Evolutionary conservation across 495 filamentous ascomycete species (phyloP).

Genomic region (Podospora fimiseda): DNA sequence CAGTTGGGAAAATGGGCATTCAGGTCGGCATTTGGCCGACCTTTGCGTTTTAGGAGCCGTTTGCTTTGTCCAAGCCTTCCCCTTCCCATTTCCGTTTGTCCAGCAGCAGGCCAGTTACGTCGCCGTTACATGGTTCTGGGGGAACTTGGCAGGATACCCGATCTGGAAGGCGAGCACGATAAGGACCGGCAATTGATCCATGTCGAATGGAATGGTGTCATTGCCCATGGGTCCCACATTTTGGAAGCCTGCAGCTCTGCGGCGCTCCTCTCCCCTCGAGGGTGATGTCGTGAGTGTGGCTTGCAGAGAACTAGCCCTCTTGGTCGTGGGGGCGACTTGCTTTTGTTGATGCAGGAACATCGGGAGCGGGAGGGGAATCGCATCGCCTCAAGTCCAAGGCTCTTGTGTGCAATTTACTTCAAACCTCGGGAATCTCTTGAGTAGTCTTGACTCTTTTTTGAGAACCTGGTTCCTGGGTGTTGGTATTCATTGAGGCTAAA

Average conservation of each 20-base stretch:
- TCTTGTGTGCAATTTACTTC: not conserved
- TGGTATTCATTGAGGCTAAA: not conserved
- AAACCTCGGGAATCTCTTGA: not conserved
- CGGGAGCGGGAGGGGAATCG: not conserved
- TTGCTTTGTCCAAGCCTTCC: not conserved
- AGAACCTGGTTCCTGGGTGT: conserved; percentile 1
- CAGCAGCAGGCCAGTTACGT: not conserved
- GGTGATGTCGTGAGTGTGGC: not conserved
- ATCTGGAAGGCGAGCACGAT: conserved; percentile 21
- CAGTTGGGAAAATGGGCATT: no score
- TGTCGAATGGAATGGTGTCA: conserved; percentile 5
- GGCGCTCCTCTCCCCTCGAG: no score
- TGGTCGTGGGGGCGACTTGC: not conserved
- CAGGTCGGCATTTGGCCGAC: no score
- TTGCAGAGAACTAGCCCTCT: not conserved
- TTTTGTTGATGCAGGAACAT: conserved; percentile 1
- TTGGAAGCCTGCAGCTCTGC: not conserved
- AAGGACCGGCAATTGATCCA: conserved; percentile 15
- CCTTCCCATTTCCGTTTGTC: not conserved
- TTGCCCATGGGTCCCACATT: not conserved
- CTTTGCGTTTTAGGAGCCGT: no score
- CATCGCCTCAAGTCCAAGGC: not conserved
- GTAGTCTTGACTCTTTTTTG: no score
- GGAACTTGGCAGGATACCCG: conserved; percentile 7
- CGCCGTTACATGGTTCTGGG: not conserved